Evolutionary conservation across 768 basidiomycete species (phyloP).

Genomic region (Pisolithus sp.): DNA sequence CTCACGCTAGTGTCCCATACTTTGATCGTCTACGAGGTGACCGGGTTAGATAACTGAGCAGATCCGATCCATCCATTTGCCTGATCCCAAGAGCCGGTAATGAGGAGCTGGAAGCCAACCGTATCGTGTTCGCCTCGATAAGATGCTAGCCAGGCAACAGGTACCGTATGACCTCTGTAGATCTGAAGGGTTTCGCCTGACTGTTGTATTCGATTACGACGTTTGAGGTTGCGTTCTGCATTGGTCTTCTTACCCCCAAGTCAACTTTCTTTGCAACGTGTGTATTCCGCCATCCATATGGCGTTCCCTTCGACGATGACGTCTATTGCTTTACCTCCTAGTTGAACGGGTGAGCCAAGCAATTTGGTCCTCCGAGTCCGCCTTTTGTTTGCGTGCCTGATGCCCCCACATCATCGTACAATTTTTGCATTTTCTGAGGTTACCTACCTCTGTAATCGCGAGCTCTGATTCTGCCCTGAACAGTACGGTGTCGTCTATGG

Average conservation of each 20-base stretch:
- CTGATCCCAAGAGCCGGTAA: slow-evolving; percentile 95
- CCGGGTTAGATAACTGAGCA: slow-evolving; percentile 7
- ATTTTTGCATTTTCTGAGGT: background rate
- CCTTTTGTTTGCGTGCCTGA: slow-evolving; percentile 68
- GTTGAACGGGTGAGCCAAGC: slow-evolving; percentile 72
- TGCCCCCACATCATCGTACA: background rate
- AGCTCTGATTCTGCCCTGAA: slow-evolving; percentile 28
- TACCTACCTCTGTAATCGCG: slow-evolving; percentile 23
- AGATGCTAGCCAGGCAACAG: slow-evolving; percentile 80
- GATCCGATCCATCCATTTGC: slow-evolving; percentile 28
- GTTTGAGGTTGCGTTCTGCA: background rate
- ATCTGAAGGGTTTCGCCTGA: slow-evolving; percentile 71
- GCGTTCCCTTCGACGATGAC: slow-evolving; percentile 56
- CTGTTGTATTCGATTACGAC: slow-evolving; percentile 34
- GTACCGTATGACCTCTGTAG: slow-evolving; percentile 84
- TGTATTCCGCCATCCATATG: slow-evolving; percentile 89
- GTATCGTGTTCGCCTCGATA: slow-evolving; percentile 36
- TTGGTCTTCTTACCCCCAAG: slow-evolving; percentile 51
- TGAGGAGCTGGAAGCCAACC: slow-evolving; percentile 46
- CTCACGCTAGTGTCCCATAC: slow-evolving; percentile 76
- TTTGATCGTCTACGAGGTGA: slow-evolving; percentile 61
- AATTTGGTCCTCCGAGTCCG: slow-evolving; percentile 61
- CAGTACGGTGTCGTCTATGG: slow-evolving; percentile 24
- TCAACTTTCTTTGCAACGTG: slow-evolving; percentile 67
- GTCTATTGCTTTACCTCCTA: slow-evolving; percentile 68